phyloP scores from a whole-genome alignment of 192 early-diverging fungal genomes.

The Dissophora globulifera region DNA sequence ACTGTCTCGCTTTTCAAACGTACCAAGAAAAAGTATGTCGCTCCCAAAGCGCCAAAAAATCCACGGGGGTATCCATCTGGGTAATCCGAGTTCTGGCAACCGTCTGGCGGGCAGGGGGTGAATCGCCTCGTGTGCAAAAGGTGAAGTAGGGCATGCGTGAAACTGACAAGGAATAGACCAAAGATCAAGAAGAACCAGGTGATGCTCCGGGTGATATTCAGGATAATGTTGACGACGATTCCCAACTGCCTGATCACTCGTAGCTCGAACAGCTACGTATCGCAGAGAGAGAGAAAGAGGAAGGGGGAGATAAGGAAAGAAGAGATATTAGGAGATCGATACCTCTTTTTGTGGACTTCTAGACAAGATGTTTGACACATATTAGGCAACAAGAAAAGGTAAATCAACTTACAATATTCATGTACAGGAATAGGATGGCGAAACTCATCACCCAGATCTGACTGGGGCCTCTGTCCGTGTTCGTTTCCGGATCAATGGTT shows the following conservation, averaged over 20 bases:
- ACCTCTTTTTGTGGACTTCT: too few species aligned
- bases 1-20: too few species aligned
- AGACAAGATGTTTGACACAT: too few species aligned
- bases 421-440: constrained; percentile 24
- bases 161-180: constrained; percentile 27
- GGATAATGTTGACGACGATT: constrained; percentile 51
- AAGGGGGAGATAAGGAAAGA: neutral
- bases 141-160: constrained; percentile 47
- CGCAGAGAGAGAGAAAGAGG: neutral
- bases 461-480: neutral
- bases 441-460: constrained; percentile 48
- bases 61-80: neutral
- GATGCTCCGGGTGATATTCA: constrained; percentile 37
- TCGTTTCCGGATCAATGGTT: neutral
- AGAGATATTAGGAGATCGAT: neutral
- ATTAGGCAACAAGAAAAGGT: too few species aligned
- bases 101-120: neutral
- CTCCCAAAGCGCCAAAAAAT: constrained; percentile 15
- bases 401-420: constrained; percentile 49
- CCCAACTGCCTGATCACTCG: constrained; percentile 42
- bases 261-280: constrained; percentile 33
- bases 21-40: constrained; percentile 21
- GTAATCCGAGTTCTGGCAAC: neutral
- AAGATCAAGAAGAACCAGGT: constrained; percentile 49
- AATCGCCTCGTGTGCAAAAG: constrained; percentile 15